Conservation (phyloP, 768 basidiomycete species). For the Psilocybe tampanensis region DNA sequence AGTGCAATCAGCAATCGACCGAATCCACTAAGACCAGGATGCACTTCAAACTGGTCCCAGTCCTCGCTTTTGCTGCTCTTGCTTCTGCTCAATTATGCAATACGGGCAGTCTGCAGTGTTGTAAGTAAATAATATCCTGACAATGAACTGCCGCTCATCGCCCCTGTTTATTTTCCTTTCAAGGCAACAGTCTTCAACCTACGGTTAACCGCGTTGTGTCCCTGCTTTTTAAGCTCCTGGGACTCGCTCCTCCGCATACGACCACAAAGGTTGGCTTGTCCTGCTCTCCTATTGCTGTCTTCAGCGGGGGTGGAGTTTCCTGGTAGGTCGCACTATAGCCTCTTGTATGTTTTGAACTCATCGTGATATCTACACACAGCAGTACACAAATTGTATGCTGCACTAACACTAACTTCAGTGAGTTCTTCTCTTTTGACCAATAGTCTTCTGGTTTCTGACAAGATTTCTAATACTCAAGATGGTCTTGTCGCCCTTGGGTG, state of each 20-base stretch:
- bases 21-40: too few species aligned
- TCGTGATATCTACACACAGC: not conserved
- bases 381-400: not conserved
- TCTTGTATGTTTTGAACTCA: not conserved
- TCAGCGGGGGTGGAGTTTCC: not conserved
- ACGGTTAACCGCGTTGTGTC: not conserved
- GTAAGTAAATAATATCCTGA: too few species aligned
- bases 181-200: not conserved
- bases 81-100: not conserved
- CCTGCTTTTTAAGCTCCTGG: not conserved
- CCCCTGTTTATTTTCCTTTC: too few species aligned
- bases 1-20: too few species aligned
- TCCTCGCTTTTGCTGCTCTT: not conserved
- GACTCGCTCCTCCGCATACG: not conserved
- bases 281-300: not conserved
- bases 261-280: not conserved
- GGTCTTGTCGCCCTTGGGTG: not conserved
- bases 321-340: not conserved
- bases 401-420: not conserved
- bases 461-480: not conserved
- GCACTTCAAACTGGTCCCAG: not conserved
- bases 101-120: not conserved
- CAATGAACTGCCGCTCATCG: too few species aligned
- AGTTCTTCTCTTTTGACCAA: not conserved
- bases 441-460: not conserved